These are phyloP conservation scores for Chrysoporthe puriensis DNA, from an alignment of 2,329 filamentous ascomycete species.

Conservation along the genomic window DNA sequence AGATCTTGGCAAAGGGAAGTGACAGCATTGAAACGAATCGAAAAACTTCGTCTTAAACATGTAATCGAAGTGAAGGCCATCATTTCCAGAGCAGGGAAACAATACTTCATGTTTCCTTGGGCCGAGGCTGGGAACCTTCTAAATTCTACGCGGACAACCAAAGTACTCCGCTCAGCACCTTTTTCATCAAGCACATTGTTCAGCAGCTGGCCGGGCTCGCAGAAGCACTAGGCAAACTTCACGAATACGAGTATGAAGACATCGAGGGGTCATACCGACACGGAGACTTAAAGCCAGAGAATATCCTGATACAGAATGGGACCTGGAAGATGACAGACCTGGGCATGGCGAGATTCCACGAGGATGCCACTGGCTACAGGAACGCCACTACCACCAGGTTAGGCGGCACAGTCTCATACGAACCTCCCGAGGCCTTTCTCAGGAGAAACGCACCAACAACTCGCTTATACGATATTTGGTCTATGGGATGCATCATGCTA, in stretches of 20 bases:
- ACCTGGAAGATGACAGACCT: slow-evolving; percentile 14
- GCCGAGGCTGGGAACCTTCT: slow-evolving; percentile 25
- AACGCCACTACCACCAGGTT: no score
- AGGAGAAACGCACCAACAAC: background rate
- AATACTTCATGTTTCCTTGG: slow-evolving; percentile 28
- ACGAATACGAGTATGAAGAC: background rate
- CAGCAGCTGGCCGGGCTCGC: slow-evolving; percentile 12
- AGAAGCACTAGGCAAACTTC: slow-evolving; percentile 9
- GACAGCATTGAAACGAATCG: background rate
- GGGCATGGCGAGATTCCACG: slow-evolving; percentile 1
- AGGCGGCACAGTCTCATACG: background rate
- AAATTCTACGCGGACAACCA: slow-evolving; percentile 1
- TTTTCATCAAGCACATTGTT: background rate
- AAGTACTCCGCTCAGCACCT: background rate
- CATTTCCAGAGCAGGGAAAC: slow-evolving; percentile 1
- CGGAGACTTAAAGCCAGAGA: slow-evolving; percentile 22
- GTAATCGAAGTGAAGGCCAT: slow-evolving; percentile 9
- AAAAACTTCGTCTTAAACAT: background rate
- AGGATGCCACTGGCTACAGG: background rate
- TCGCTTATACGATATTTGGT: slow-evolving; percentile 38
- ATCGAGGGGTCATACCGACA: background rate
- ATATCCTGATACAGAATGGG: slow-evolving; percentile 12
- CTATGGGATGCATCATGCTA: slow-evolving; percentile 37
- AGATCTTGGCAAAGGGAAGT: background rate
- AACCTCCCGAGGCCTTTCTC: background rate